Percentiles rank a stretch among this genome's conserved stretches.
Conservation (phyloP, 129 eudicot genomes). For the Lactuca sativa region DNA sequence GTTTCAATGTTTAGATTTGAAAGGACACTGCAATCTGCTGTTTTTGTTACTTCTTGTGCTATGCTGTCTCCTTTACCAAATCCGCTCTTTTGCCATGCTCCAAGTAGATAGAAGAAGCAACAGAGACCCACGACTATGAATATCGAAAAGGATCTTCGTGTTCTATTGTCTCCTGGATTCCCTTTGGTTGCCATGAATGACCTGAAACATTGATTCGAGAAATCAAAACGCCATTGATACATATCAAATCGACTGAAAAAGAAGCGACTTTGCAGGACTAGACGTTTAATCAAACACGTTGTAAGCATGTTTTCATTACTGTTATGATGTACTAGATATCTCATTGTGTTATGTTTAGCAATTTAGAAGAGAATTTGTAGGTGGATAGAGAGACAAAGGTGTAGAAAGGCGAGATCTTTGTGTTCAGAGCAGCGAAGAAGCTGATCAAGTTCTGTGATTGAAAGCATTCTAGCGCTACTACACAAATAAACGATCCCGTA, state of each 20-base stretch:
- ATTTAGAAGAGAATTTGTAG: neutral
- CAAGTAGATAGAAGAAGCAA: constrained; percentile 60
- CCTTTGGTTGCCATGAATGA: constrained; percentile 63
- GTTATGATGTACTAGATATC: neutral
- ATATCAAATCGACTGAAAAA: constrained; percentile 9
- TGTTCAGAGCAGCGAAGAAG: neutral
- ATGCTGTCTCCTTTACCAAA: constrained; percentile 73
- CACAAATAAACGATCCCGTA: neutral
- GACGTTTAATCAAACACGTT: constrained; percentile 19
- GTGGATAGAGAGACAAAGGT: constrained; percentile 8
- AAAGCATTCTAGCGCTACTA: neutral
- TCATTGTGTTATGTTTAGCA: neutral
- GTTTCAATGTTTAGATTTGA: constrained; percentile 56
- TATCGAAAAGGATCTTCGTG: constrained; percentile 45
- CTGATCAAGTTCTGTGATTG: neutral
- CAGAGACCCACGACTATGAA: constrained; percentile 59
- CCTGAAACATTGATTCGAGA: constrained; percentile 32
- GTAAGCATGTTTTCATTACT: neutral
- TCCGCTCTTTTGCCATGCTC: constrained; percentile 71
- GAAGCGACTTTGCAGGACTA: neutral
- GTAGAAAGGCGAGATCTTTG: constrained; percentile 16
- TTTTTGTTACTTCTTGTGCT: constrained; percentile 57
- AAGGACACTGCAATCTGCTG: constrained; percentile 55
- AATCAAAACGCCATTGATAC: neutral
- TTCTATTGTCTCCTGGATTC: constrained; percentile 64